Evolutionary conservation across 1,284 basidiomycete genomes (phyloP), one percentile per base, ranked within the genome.

Genomic region (Boletellus dicymbophilus): DNA sequence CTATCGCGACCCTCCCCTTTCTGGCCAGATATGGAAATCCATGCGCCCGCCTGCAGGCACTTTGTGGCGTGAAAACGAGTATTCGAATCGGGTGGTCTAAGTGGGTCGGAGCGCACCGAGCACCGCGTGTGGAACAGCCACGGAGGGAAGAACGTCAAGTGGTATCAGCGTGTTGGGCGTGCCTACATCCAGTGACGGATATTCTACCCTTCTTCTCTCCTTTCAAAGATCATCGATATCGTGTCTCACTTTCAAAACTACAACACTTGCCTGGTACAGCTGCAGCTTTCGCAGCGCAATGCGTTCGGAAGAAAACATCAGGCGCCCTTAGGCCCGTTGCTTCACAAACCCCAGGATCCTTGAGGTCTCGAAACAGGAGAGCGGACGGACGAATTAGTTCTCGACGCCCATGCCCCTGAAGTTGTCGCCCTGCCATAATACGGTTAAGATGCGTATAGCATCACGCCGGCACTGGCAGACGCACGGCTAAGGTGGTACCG

Each of bases 81-180:
- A 70, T 48, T 76, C 74, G 62, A 81, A 88, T 11, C 77, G 80
- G 3, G 85, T 90, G 7, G 79, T 82, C 49, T 69, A 63, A 37
- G 90, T 82, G 22, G 60, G 57, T 39, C 78, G 69, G 15, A 91
- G 73, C 0, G 76, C 78, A 36, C 82, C 72, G 33, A 87, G 58
- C 18, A 82, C 76, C 30, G 74, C 68, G 1, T 66, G 63, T 44
- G 77, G 75, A n/a, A 63, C 62, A 3, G 65, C 57, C 18, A 52
- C 55, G 23, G 63, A 47, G 6, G 58, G 51, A 22, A 59, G 53
- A 18, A 62, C 34, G 22, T 68, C 52, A 5, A 66, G 52, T 3
- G 59, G 41, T 31, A 51, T 51, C 28, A 62, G 25, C 9, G 50
- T 40, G 18, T 49, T 20, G 37, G 52, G 49, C 15, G 34, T 26